phyloP scores from a whole-genome alignment of 1,284 basidiomycete genomes.

The Apiotrichum gamsii region DNA sequence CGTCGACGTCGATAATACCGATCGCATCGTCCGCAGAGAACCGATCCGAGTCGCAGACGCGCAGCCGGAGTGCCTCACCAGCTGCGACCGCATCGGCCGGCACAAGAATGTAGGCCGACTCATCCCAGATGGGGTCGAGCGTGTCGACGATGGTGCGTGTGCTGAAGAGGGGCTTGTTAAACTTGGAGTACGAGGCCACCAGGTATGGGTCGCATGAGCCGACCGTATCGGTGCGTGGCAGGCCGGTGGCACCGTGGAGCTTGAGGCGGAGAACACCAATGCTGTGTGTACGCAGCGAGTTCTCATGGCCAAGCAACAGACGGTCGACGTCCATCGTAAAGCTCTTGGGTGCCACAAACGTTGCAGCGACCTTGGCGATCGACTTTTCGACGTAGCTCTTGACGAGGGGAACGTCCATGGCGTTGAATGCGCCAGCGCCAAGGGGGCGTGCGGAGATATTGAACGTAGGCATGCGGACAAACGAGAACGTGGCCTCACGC shows the following conservation, averaged over 20 bases:
- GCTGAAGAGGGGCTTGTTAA: slow-evolving; percentile 43
- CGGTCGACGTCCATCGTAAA: slow-evolving; percentile 46
- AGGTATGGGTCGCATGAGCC: slow-evolving; percentile 47
- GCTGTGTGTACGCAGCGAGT: slow-evolving; percentile 29
- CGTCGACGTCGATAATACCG: slow-evolving; percentile 46
- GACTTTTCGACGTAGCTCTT: slow-evolving; percentile 42
- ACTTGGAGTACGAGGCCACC: slow-evolving; percentile 39
- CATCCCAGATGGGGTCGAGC: slow-evolving; percentile 44
- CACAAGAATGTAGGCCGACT: slow-evolving; percentile 42
- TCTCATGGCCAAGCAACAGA: slow-evolving; percentile 41
- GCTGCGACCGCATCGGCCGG: slow-evolving; percentile 38
- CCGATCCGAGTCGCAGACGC: slow-evolving; percentile 47
- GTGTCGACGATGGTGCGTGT: slow-evolving; percentile 44
- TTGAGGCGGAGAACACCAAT: slow-evolving; percentile 45
- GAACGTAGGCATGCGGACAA: slow-evolving; percentile 44
- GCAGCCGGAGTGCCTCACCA: slow-evolving; percentile 41
- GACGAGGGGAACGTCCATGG: slow-evolving; percentile 44
- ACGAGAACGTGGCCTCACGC: slow-evolving; percentile 39
- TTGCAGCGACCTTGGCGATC: slow-evolving; percentile 40
- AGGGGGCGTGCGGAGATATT: slow-evolving; percentile 47
- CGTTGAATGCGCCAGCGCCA: slow-evolving; percentile 38
- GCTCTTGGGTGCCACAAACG: slow-evolving; percentile 42
- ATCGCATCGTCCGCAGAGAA: slow-evolving; percentile 49
- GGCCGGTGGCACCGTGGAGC: slow-evolving; percentile 35
- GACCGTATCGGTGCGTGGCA: slow-evolving; percentile 42